Evolutionary conservation across 306 rosid species (phyloP).

Genomic region (Sechiopsis laciniata): DNA sequence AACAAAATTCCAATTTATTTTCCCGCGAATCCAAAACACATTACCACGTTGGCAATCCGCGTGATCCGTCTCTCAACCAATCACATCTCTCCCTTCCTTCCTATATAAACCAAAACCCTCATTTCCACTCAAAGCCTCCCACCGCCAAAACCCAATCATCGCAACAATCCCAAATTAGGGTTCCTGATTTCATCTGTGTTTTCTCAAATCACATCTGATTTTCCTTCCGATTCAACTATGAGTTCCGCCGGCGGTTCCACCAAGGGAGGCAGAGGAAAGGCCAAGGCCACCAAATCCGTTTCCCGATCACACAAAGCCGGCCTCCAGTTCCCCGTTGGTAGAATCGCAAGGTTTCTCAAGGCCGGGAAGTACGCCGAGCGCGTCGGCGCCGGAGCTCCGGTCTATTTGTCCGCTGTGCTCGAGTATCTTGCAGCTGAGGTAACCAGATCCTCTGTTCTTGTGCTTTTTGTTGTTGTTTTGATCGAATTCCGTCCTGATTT

Average conservation of each 20-base stretch:
- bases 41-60: slow-evolving; percentile 4
- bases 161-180: background rate
- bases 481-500: background rate
- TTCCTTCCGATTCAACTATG: slow-evolving; percentile 30
- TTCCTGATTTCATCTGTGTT: background rate
- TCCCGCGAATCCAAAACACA: background rate
- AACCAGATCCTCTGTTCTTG: background rate
- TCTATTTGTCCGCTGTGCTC: slow-evolving; percentile 57
- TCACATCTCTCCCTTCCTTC: background rate
- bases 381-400: slow-evolving; percentile 70
- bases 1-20: background rate
- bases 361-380: slow-evolving; percentile 69
- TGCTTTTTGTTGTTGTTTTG: too few species aligned
- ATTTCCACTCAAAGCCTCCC: background rate
- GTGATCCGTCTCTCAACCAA: background rate
- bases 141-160: background rate
- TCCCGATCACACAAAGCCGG: slow-evolving; percentile 79
- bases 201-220: background rate
- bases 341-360: slow-evolving; percentile 58
- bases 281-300: slow-evolving; percentile 79
- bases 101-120: slow-evolving; percentile 4
- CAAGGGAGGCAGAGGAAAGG: slow-evolving; percentile 92
- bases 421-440: slow-evolving; percentile 81
- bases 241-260: slow-evolving; percentile 61
- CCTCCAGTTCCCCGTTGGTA: slow-evolving; percentile 62